Conservation (phyloP, 441 rosid species). For the Sinapis alba region DNA sequence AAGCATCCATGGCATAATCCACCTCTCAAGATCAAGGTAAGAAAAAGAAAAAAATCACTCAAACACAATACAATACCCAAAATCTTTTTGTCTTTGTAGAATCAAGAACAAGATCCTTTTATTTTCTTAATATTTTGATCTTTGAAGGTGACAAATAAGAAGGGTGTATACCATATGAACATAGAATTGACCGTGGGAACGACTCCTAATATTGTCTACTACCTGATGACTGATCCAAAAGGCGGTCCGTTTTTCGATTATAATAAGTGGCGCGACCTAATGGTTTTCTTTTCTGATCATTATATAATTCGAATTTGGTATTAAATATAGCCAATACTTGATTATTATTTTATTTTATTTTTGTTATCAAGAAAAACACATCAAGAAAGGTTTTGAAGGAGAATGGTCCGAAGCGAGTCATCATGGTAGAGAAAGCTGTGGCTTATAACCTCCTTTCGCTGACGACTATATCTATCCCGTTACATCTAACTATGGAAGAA, state of each 20-base stretch:
- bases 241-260: neutral
- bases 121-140: neutral
- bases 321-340: conserved; percentile 22
- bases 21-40: conserved; percentile 64
- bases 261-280: neutral
- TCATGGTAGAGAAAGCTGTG: conserved; percentile 83
- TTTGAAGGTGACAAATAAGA: conserved; percentile 58
- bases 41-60: neutral
- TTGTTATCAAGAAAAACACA: conserved; percentile 43
- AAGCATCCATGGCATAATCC: conserved; percentile 65
- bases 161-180: conserved; percentile 32
- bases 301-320: neutral
- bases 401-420: conserved; percentile 67
- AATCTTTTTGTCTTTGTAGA: neutral
- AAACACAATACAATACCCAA: neutral
- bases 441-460: conserved; percentile 92
- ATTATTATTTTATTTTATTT: neutral
- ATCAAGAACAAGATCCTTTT: neutral
- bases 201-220: conserved; percentile 68
- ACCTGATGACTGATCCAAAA: conserved; percentile 61
- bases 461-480: conserved; percentile 72
- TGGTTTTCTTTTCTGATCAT: neutral
- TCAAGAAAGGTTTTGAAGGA: conserved; percentile 68
- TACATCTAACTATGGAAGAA: conserved; percentile 82
- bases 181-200: conserved; percentile 55